These are phyloP conservation scores for Ustilago xerochloae DNA, from an alignment of 1,284 basidiomycete genomes.

Conservation along the genomic window DNA sequence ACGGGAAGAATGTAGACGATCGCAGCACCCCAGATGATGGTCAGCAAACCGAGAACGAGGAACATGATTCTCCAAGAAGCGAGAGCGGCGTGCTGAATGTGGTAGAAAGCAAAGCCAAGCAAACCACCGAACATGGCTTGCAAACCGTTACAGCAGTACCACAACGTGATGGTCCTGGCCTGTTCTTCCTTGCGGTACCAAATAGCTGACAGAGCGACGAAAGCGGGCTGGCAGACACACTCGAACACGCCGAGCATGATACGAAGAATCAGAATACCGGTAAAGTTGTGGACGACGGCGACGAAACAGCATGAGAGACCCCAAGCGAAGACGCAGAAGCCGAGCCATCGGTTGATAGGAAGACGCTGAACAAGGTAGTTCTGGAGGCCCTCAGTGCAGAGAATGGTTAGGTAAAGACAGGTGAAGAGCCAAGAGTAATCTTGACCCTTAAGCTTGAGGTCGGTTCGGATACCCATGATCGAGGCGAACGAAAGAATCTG, in stretches of 20 bases:
- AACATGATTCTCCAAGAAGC: slow-evolving; percentile 74
- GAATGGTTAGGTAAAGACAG: slow-evolving; percentile 61
- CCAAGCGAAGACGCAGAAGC: slow-evolving; percentile 49
- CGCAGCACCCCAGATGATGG: slow-evolving; percentile 34
- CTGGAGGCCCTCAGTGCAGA: slow-evolving; percentile 47
- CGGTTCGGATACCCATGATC: slow-evolving; percentile 72
- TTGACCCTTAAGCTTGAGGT: slow-evolving; percentile 53
- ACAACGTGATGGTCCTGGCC: slow-evolving; percentile 44
- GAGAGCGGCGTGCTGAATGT: slow-evolving; percentile 70
- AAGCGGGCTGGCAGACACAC: slow-evolving; percentile 57
- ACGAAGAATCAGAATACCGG: slow-evolving; percentile 51
- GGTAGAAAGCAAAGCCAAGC: slow-evolving; percentile 67
- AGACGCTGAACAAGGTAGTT: slow-evolving; percentile 57
- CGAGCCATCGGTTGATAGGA: slow-evolving; percentile 55
- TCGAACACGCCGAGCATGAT: slow-evolving; percentile 64
- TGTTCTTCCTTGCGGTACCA: slow-evolving; percentile 55
- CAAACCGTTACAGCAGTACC: slow-evolving; percentile 50
- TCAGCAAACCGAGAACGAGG: slow-evolving; percentile 54
- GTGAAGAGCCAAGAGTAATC: slow-evolving; percentile 63
- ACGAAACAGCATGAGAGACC: slow-evolving; percentile 47
- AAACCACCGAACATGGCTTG: slow-evolving; percentile 52
- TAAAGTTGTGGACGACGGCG: slow-evolving; percentile 54
- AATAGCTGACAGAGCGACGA: slow-evolving; percentile 49
- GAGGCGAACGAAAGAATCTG: slow-evolving; percentile 73
- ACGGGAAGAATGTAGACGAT: slow-evolving; percentile 64